Base-by-base conservation (phyloP, 768 basidiomycete species). In the Suillus decipiens region DNA sequence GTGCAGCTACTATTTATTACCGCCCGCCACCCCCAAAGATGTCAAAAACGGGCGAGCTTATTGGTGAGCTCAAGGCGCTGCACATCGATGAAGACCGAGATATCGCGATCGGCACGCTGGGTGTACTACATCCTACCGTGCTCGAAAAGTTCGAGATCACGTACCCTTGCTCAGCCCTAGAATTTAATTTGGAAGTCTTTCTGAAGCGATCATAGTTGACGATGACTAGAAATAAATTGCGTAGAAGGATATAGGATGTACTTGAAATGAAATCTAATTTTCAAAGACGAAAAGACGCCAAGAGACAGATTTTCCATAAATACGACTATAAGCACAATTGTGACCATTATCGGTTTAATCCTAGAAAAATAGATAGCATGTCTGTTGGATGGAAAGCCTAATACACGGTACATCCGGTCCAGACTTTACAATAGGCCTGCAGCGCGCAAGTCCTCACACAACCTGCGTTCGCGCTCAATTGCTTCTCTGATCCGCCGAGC, bases 111-210 rank as follows among this genome's bases (percentile, higher is more conserved):
- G 97, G 97, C 48, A 85, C 82, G n/a, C 79, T 99, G 63, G 97
- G 97, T 34, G 93, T 98, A 68, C 80, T 99, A 59, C 96, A 99
- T 75, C 97, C 97, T 10, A 84, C 79, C 7, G 97, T 99, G 5
- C 80, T 99, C 62, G 86, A 88, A 69, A 95, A 93, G 72, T 99
- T 96, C 76, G 96, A 99, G 76, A 90, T 99, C 65, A 85, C 84
- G 47, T 96, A 92, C 78, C 96, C 96, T 22, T 98, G 96, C 78
- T 98, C 96, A 39, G 89, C 89, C 8, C 78, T 99, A 61, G 96
- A 99, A 81, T 95, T 99, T 75, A 90, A 89, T 36, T 81, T 98
- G 51, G 96, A 98, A 76, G 92, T 92, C n/a, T 94, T 99, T 83
- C 88, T 91, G 80, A 92, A 89, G 76, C 81, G 83, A 68, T 55